phyloP scores from a whole-genome alignment of 2,329 filamentous ascomycete genomes.

The Fusarium multiceps region DNA sequence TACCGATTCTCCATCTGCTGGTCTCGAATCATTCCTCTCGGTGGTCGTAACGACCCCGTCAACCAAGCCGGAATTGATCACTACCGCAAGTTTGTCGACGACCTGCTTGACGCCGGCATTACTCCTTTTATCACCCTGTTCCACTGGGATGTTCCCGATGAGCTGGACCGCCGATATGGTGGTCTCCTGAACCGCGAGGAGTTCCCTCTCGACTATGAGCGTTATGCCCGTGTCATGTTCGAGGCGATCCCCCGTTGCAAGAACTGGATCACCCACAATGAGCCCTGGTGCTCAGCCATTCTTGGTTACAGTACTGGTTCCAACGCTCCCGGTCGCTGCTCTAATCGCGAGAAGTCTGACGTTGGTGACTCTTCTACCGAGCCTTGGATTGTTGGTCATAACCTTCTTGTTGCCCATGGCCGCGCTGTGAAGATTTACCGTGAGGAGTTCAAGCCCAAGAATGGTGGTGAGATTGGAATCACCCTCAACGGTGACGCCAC shows the following conservation, averaged over 20 bases:
- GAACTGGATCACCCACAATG: conserved; percentile 92
- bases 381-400: conserved; percentile 86
- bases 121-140: conserved; percentile 84
- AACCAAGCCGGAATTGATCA: conserved; percentile 82
- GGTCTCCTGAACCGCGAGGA: conserved; percentile 84
- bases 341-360: conserved; percentile 75
- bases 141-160: conserved; percentile 89
- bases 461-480: conserved; percentile 85
- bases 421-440: conserved; percentile 84
- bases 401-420: conserved; percentile 81
- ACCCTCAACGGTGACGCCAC: conserved; percentile 87
- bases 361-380: conserved; percentile 81
- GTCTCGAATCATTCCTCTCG: conserved; percentile 87
- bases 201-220: conserved; percentile 83
- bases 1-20: conserved; percentile 90
- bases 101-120: conserved; percentile 80
- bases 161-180: conserved; percentile 81
- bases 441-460: conserved; percentile 79
- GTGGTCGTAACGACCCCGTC: conserved; percentile 82
- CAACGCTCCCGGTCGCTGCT: conserved; percentile 85
- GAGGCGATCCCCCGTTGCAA: conserved; percentile 80
- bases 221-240: conserved; percentile 82
- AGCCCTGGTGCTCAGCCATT: conserved; percentile 87
- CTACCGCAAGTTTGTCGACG: conserved; percentile 83
- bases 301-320: conserved; percentile 81